These are phyloP conservation scores for Nicotiana knightiana DNA, from an alignment of 257 asterid genomes.

Conservation along the genomic window DNA sequence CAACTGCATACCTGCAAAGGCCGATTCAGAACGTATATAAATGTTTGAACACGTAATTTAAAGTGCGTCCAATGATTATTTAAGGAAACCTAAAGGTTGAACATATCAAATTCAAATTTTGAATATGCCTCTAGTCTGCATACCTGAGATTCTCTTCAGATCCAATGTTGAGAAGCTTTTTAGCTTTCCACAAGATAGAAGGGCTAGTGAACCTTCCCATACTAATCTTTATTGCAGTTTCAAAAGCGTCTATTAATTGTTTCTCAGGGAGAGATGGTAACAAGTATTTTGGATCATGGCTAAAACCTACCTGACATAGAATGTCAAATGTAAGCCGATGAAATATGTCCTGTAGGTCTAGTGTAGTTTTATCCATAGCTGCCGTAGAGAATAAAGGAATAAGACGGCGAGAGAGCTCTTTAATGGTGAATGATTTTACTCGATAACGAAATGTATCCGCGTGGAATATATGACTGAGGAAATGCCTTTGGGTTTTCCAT, in stretches of 20 bases:
- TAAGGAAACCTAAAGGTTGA: no score
- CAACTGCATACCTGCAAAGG: not conserved
- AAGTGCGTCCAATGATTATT: no score
- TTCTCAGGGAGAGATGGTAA: not conserved
- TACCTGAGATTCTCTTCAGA: not conserved
- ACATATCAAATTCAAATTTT: no score
- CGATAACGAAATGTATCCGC: not conserved
- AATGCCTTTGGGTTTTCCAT: not conserved
- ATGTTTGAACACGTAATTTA: no score
- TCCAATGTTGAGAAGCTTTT: not conserved
- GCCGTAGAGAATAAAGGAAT: not conserved
- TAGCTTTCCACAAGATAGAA: not conserved
- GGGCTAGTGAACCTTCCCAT: not conserved
- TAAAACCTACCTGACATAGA: not conserved
- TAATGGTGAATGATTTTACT: not conserved
- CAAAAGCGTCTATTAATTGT: not conserved
- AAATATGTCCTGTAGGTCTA: not conserved
- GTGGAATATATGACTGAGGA: not conserved
- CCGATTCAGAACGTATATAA: no score
- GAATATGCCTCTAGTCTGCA: no score
- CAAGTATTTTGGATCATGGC: not conserved
- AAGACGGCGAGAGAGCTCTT: not conserved
- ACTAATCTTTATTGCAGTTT: not conserved
- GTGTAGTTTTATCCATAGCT: not conserved
- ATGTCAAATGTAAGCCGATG: not conserved